Base-by-base conservation (phyloP, 78 protist genomes). In the Dictyostelium capitatum region DNA sequence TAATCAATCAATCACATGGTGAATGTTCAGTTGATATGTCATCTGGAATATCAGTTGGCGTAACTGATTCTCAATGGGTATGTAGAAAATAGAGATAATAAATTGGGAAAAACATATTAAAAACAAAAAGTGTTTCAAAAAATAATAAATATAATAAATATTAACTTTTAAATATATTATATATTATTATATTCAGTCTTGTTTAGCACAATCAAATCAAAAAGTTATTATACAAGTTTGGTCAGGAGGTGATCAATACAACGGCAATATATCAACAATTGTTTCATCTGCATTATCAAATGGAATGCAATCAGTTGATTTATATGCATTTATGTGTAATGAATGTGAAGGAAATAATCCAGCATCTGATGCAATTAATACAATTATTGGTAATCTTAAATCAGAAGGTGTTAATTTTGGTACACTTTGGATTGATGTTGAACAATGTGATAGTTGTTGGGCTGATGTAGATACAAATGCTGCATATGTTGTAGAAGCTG, bases 371-470 rank as follows among this genome's bases (percentile, higher is more conserved):
- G 74, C 62, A n/a, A 77, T 77, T 50, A 30, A 87, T 48, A 47
- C 57, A 15, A 46, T 87, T 12, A 84, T 64, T 8, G 6, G 41
- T n/a, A n/a, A 75, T 20, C 41, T 74, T 6, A 12, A 59, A 62
- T 19, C 6, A 4, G 70, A 54, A 28, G 54, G 62, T 48, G 70
- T 87, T 4, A 30, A 19, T 3, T 77, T 64, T 23, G 83, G 83
- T 51, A 87, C 75, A 32, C 15, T 87, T 15, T 87, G 83, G 84
- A 77, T 79, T 54, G 83, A 87, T 37, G 79, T 87, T 20, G 93
- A 87, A 50, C 84, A 77, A 65, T 87, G 93, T 51, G 9, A 7
- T 50, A 57, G 84, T 4, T 87, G 93, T 64, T 87, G 93, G 93
- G 77, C 56, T 3, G 37, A 51, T 50, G 10, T 46, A 7, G 46